These are phyloP conservation scores for Starmera dryadoides DNA, from an alignment of 805 yeast species.

Conservation along the genomic window DNA sequence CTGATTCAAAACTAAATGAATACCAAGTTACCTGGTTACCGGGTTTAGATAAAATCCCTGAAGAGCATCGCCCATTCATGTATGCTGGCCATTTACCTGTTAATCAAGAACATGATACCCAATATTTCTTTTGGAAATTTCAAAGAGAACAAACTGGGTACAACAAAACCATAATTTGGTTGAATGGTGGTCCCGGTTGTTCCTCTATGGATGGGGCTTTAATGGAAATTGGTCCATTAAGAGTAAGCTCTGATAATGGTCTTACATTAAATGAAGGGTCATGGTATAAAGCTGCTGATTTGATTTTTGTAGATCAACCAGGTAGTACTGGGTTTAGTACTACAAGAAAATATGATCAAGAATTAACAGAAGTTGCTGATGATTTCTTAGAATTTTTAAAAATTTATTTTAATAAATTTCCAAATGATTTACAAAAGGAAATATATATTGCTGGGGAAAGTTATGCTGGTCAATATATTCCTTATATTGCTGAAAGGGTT, in stretches of 20 bases:
- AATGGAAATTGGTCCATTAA: slow-evolving; percentile 85
- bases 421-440: slow-evolving; percentile 57
- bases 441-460: slow-evolving; percentile 89
- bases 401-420: slow-evolving; percentile 63
- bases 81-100: slow-evolving; percentile 33
- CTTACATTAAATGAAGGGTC: slow-evolving; percentile 61
- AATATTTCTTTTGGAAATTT: slow-evolving; percentile 23
- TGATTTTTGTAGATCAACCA: slow-evolving; percentile 91
- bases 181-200: slow-evolving; percentile 98
- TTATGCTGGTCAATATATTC: slow-evolving; percentile 95
- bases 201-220: slow-evolving; percentile 97
- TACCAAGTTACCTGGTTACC: slow-evolving; percentile 5
- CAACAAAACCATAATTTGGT: slow-evolving; percentile 66
- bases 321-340: slow-evolving; percentile 87
- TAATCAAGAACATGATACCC: slow-evolving; percentile 11
- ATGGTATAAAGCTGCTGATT: slow-evolving; percentile 76
- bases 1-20: not conserved
- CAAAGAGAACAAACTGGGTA: slow-evolving; percentile 9
- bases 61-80: slow-evolving; percentile 29
- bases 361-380: slow-evolving; percentile 47
- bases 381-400: slow-evolving; percentile 62
- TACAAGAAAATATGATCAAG: slow-evolving; percentile 46
- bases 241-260: slow-evolving; percentile 39
- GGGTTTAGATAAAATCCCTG: slow-evolving; percentile 12
- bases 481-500: slow-evolving; percentile 69